These are phyloP conservation scores for Pleodorina starrii DNA, from an alignment of 139 green algal species.

Conservation along the genomic window DNA sequence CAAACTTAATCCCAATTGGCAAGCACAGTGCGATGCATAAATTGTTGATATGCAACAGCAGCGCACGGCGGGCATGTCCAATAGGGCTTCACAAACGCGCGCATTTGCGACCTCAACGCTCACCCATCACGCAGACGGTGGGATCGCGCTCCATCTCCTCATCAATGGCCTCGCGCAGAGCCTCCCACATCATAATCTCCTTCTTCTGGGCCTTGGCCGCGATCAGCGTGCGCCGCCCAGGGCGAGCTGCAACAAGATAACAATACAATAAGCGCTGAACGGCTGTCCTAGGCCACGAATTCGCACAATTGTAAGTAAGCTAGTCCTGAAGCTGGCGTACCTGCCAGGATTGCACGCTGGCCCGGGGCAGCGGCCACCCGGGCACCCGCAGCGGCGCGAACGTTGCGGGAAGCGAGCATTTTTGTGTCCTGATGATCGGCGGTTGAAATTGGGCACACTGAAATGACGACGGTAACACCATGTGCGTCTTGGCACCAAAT, in stretches of 20 bases:
- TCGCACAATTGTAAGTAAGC: not conserved
- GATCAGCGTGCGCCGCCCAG: constrained; percentile 5
- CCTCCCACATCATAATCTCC: constrained; percentile 94
- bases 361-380: constrained; percentile 15
- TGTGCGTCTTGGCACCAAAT: too few relatives aligned
- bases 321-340: not conserved
- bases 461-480: too few relatives aligned
- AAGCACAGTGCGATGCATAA: too few relatives aligned
- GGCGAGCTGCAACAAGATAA: constrained; percentile 13
- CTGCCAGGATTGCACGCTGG: constrained; percentile 16
- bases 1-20: too few relatives aligned
- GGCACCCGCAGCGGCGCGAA: constrained; percentile 4
- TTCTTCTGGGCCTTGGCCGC: constrained; percentile 70
- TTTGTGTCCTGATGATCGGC: not conserved
- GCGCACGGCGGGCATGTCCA: too few relatives aligned
- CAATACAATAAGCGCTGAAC: not conserved
- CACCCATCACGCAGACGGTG: constrained; percentile 91
- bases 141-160: constrained; percentile 97
- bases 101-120: constrained; percentile 30
- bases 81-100: not conserved
- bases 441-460: too few relatives aligned
- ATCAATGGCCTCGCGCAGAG: constrained; percentile 89
- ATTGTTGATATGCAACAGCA: too few relatives aligned
- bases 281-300: not conserved
- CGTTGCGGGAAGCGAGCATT: constrained; percentile 47